Conservation (phyloP, 1,284 basidiomycete species). For the Apiotrichum brassicae region DNA sequence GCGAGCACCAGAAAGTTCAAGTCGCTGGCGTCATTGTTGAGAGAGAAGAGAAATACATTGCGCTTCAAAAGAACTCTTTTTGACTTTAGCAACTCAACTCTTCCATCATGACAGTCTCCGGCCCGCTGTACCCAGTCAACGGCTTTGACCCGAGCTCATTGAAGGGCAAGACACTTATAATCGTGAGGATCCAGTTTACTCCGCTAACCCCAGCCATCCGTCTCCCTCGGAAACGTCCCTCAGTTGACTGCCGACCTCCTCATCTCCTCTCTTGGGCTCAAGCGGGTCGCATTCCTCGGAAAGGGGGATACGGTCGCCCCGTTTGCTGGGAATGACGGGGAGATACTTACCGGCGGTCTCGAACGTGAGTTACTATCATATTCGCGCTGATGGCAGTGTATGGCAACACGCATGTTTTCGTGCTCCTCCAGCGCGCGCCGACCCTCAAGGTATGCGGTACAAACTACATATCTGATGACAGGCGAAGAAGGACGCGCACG, state of each 20-base stretch:
- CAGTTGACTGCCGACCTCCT: conserved; percentile 69
- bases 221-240: conserved; percentile 69
- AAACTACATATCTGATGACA: conserved; percentile 31
- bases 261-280: conserved; percentile 58
- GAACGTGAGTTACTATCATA: conserved; percentile 68
- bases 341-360: conserved; percentile 63
- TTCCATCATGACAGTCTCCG: not conserved
- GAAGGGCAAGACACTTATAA: conserved; percentile 8
- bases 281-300: conserved; percentile 56
- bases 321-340: conserved; percentile 60
- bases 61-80: too few relatives aligned
- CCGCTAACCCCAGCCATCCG: conserved; percentile 61
- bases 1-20: not conserved
- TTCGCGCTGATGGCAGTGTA: conserved; percentile 15
- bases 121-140: conserved; percentile 13
- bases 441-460: conserved; percentile 56
- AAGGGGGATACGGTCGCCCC: conserved; percentile 60
- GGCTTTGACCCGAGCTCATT: conserved; percentile 9
- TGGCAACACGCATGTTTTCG: conserved; percentile 10
- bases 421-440: conserved; percentile 59
- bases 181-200: conserved; percentile 9
- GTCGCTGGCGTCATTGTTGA: conserved; percentile 1
- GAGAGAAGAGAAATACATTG: too few relatives aligned
- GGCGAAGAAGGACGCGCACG: conserved; percentile 63
- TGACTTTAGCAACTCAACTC: not conserved